These are phyloP conservation scores for Musa balbisiana DNA, from an alignment of 202 grass and related monocot species.

Conservation along the genomic window DNA sequence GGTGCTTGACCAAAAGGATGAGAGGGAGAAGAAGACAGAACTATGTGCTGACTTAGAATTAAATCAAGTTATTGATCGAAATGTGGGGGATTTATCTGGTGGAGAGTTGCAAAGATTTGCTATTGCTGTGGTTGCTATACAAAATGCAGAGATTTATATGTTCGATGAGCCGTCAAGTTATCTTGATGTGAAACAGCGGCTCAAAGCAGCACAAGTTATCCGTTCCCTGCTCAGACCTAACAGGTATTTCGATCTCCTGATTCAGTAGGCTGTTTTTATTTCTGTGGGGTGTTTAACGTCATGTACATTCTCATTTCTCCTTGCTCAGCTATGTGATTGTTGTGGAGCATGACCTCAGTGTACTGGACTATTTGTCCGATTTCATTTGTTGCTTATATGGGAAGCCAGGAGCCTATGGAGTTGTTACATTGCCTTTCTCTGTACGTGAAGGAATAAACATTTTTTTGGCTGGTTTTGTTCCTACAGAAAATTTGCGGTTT, in stretches of 20 bases:
- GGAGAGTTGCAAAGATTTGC: slow-evolving; percentile 90
- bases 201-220: slow-evolving; percentile 75
- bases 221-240: slow-evolving; percentile 66
- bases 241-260: slow-evolving; percentile 32
- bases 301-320: background rate
- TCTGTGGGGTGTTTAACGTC: background rate
- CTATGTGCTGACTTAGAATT: slow-evolving; percentile 87
- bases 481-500: slow-evolving; percentile 78
- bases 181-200: slow-evolving; percentile 89
- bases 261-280: background rate
- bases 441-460: slow-evolving; percentile 92
- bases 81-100: slow-evolving; percentile 87
- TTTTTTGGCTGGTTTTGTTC: slow-evolving; percentile 89
- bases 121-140: slow-evolving; percentile 89
- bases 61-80: slow-evolving; percentile 92
- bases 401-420: slow-evolving; percentile 86
- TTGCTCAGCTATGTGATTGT: slow-evolving; percentile 75
- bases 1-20: slow-evolving; percentile 94
- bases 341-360: slow-evolving; percentile 65
- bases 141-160: slow-evolving; percentile 93
- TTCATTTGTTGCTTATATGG: slow-evolving; percentile 99
- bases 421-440: slow-evolving; percentile 81
- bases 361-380: slow-evolving; percentile 72
- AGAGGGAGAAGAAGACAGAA: slow-evolving; percentile 72
- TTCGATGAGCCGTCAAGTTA: slow-evolving; percentile 93